Conservation (phyloP, 2,329 filamentous ascomycete species). For the Aspergillus sp. region DNA sequence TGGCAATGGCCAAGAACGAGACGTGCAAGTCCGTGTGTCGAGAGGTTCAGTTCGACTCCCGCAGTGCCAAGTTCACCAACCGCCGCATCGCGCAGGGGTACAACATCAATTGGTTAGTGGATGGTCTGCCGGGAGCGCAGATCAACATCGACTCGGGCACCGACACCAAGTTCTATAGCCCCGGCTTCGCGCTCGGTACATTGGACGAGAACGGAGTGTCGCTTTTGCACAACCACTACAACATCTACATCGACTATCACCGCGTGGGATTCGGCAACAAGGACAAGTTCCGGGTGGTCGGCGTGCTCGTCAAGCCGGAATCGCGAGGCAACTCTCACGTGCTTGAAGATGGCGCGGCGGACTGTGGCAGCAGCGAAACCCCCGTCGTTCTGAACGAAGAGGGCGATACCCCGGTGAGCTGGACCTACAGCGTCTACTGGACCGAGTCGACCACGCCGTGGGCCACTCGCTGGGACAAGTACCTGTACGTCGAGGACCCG, state of each 20-base stretch:
- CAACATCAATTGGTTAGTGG: slow-evolving; percentile 92
- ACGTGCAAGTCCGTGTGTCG: slow-evolving; percentile 80
- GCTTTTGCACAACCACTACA: slow-evolving; percentile 88
- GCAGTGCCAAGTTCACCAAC: slow-evolving; percentile 76
- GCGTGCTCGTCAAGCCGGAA: slow-evolving; percentile 80
- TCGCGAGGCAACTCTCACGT: slow-evolving; percentile 62
- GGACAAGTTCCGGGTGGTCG: slow-evolving; percentile 81
- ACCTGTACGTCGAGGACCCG: slow-evolving; percentile 93
- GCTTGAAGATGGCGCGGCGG: slow-evolving; percentile 53
- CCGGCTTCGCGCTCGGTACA: slow-evolving; percentile 78
- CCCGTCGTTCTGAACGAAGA: slow-evolving; percentile 66
- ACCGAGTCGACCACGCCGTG: slow-evolving; percentile 79
- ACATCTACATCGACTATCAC: slow-evolving; percentile 92
- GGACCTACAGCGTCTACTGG: slow-evolving; percentile 94
- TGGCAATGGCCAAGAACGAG: slow-evolving; percentile 84
- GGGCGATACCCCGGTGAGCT: slow-evolving; percentile 68
- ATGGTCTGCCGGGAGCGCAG: slow-evolving; percentile 89
- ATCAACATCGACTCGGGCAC: slow-evolving; percentile 74
- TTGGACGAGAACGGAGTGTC: slow-evolving; percentile 56
- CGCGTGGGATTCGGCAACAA: slow-evolving; percentile 58
- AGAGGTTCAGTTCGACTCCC: slow-evolving; percentile 63
- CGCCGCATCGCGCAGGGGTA: slow-evolving; percentile 79
- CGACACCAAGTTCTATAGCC: slow-evolving; percentile 79
- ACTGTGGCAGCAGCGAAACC: slow-evolving; percentile 61
- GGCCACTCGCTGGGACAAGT: slow-evolving; percentile 98